Base-by-base conservation (phyloP, 768 basidiomycete species). In the Mycena filopes region DNA sequence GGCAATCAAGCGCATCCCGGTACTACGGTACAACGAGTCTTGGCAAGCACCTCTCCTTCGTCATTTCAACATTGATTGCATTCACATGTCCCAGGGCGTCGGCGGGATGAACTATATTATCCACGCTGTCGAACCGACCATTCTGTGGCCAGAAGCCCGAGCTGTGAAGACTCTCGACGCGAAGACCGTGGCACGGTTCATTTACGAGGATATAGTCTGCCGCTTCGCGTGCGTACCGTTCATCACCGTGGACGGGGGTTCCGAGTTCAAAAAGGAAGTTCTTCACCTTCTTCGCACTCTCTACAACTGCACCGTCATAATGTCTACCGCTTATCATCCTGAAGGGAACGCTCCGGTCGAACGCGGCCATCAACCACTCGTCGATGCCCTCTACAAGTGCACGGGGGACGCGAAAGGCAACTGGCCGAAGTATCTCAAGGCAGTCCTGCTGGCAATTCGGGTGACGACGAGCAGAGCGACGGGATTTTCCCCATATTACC, bases 401-500 rank as follows among this genome's bases (percentile, higher is more conserved):
- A n/a, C 28, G 4, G 54, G 41, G 12, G 41, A 45, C n/a, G 41
- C 41, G 2, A 43, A 43, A n/a, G 54, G 54, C 4, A 43, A 45
- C 12, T 55, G 54, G 54, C 54, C 54, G 18, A 9, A 20, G 16
- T 55, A 26, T 28, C 11, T 55, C 1, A 16, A 31, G 7, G 42
- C 72, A 0, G 71, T 65, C 1, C 55, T 80, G 1, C 71, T 76
- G 40, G 73, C 79, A 0, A 73, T 76, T 10, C 69, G 76, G 0
- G 68, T 70, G 23, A 77, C 75, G 0, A 67, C 71, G 1, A 66
- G 59, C 12, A 25, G 75, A 0, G 60, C 73, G 9, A 79, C 79
- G 0, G 77, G 78, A 0, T 77, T 67, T 53, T 59, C 75, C 0
- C 77, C 79, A 0, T 80, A 74, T 45, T 78, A 69, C 43, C 55